Percentiles rank a stretch among this genome's conserved stretches.
These are phyloP conservation scores for Pugionium cornutum DNA, from an alignment of 345 rosid genomes.

Conservation along the genomic window DNA sequence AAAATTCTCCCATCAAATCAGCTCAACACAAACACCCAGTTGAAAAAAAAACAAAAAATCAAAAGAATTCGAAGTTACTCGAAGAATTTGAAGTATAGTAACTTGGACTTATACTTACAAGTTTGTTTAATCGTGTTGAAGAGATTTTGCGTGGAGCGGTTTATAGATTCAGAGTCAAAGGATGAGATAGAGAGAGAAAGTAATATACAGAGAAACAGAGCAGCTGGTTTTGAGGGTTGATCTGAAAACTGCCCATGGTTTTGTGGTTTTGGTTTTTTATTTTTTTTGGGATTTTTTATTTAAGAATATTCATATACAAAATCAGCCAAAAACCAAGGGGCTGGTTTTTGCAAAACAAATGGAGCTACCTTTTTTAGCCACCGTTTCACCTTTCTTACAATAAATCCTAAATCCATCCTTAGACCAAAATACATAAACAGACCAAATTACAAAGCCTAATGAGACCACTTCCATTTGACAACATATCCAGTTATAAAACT, in stretches of 20 bases:
- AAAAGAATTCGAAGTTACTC: background rate
- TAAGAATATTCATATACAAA: too few species aligned
- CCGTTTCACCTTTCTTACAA: too few species aligned
- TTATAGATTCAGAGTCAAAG: background rate
- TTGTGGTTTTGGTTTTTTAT: background rate
- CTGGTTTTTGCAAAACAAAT: too few species aligned
- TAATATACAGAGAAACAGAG: background rate
- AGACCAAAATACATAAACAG: too few species aligned
- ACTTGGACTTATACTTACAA: too few species aligned
- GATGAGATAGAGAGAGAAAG: background rate
- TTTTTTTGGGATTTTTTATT: too few species aligned
- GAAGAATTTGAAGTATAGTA: background rate
- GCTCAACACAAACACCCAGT: background rate
- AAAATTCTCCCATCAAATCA: background rate
- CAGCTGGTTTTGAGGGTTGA: background rate
- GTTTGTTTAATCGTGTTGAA: background rate
- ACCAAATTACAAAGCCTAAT: too few species aligned
- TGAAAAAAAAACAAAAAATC: background rate
- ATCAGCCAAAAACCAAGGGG: too few species aligned
- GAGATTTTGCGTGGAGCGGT: background rate
- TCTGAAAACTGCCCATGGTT: constrained; percentile 2
- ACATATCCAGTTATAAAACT: too few species aligned
- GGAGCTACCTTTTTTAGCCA: too few species aligned
- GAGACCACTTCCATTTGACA: too few species aligned
- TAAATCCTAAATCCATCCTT: too few species aligned